A percentile compares a stretch with the other conserved stretches of the same genome.
phyloP scores from a whole-genome alignment of 1,284 basidiomycete genomes.

The Athelia sp. region DNA sequence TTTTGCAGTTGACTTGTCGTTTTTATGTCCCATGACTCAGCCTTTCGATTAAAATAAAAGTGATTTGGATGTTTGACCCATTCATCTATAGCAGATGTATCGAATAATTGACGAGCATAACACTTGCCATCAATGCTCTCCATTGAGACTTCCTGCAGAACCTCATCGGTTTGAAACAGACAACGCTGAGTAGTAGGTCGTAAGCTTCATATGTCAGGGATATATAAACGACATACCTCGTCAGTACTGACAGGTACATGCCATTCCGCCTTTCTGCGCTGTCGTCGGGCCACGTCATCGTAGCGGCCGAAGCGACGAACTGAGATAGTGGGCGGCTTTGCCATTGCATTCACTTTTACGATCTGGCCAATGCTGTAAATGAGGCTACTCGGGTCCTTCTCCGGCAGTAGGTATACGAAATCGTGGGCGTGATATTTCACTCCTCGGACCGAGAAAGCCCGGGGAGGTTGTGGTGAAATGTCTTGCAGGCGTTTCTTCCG shows the following conservation, averaged over 20 bases:
- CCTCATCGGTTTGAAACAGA: slow-evolving; percentile 33
- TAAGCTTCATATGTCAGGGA: background rate
- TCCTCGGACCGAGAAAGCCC: slow-evolving; percentile 31
- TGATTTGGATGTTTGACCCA: slow-evolving; percentile 51
- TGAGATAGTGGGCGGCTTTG: slow-evolving; percentile 21
- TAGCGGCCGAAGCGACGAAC: slow-evolving; percentile 39
- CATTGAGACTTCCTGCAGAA: slow-evolving; percentile 20
- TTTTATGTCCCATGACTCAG: slow-evolving; percentile 10
- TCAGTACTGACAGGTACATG: slow-evolving; percentile 15
- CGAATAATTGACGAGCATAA: slow-evolving; percentile 29
- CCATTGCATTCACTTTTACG: slow-evolving; percentile 25
- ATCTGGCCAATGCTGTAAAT: slow-evolving; percentile 54
- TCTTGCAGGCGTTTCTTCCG: slow-evolving; percentile 16
- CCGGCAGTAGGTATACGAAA: slow-evolving; percentile 46
- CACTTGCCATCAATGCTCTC: slow-evolving; percentile 43
- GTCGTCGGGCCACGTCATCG: slow-evolving; percentile 26
- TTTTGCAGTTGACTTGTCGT: slow-evolving; percentile 21
- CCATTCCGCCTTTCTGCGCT: slow-evolving; percentile 10
- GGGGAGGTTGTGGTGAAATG: slow-evolving; percentile 20
- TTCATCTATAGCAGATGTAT: slow-evolving; percentile 28
- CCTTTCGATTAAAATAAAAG: slow-evolving; percentile 43
- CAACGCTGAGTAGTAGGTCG: slow-evolving; percentile 30
- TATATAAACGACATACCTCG: slow-evolving; percentile 28
- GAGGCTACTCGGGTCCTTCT: slow-evolving; percentile 8
- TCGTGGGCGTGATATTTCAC: slow-evolving; percentile 50